These are phyloP conservation scores for Helenozyma baotianmanensis DNA, from an alignment of 805 yeast species.

Conservation along the genomic window DNA sequence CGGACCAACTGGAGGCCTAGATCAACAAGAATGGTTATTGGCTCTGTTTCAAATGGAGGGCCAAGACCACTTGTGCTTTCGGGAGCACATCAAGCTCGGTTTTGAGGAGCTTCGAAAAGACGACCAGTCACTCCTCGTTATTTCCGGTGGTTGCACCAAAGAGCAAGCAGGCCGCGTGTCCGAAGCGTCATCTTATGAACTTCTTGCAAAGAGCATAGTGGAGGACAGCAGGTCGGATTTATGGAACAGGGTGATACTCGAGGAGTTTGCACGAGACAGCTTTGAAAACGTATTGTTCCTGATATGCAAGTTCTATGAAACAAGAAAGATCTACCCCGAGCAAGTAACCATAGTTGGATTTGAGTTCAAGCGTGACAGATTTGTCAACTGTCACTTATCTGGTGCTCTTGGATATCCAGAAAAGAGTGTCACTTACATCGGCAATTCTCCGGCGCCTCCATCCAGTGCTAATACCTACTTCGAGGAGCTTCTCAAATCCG, in stretches of 20 bases:
- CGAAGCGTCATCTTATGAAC: slow-evolving; percentile 57
- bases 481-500: slow-evolving; percentile 43
- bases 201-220: slow-evolving; percentile 35
- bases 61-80: slow-evolving; percentile 61
- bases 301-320: slow-evolving; percentile 48
- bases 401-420: slow-evolving; percentile 42
- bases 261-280: slow-evolving; percentile 75
- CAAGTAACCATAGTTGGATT: slow-evolving; percentile 62
- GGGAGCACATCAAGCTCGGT: slow-evolving; percentile 53
- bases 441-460: slow-evolving; percentile 52
- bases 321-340: slow-evolving; percentile 44
- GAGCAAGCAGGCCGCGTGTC: slow-evolving; percentile 48
- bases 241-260: slow-evolving; percentile 39
- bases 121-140: slow-evolving; percentile 35
- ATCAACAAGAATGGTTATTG: slow-evolving; percentile 56
- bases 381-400: slow-evolving; percentile 49
- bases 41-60: slow-evolving; percentile 69
- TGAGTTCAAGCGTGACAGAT: slow-evolving; percentile 65
- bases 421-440: slow-evolving; percentile 43
- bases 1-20: slow-evolving; percentile 40
- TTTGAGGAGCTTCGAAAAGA: slow-evolving; percentile 31
- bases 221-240: slow-evolving; percentile 3
- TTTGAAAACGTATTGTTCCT: slow-evolving; percentile 71
- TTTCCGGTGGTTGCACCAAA: slow-evolving; percentile 72
- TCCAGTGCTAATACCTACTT: slow-evolving; percentile 35